Percentiles rank a stretch among this genome's conserved stretches.
These are phyloP conservation scores for Gymnopus androsaceus DNA, from an alignment of 1,284 basidiomycete genomes.

Conservation along the genomic window DNA sequence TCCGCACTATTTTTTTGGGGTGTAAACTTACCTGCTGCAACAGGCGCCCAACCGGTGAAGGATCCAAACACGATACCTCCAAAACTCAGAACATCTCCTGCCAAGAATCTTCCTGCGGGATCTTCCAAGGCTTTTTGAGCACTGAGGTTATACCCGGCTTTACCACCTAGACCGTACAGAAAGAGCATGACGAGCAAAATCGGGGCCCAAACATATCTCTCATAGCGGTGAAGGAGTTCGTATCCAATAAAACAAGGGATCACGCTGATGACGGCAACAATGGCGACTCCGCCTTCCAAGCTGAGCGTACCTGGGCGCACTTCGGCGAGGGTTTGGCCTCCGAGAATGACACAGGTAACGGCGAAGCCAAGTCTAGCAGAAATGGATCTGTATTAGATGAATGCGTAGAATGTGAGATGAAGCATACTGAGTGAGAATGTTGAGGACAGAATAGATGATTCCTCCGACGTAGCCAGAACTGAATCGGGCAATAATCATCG, in stretches of 20 bases:
- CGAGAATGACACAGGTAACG: constrained; percentile 46
- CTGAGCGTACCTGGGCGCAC: constrained; percentile 44
- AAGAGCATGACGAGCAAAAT: constrained; percentile 58
- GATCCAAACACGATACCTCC: constrained; percentile 62
- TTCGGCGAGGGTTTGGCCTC: constrained; percentile 49
- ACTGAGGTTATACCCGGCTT: constrained; percentile 50
- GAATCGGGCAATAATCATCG: constrained; percentile 59
- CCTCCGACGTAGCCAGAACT: constrained; percentile 60
- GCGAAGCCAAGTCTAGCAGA: constrained; percentile 46
- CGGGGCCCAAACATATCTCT: constrained; percentile 64
- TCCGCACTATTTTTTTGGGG: too few relatives aligned
- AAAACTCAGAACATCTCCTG: constrained; percentile 53
- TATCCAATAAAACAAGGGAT: constrained; percentile 56
- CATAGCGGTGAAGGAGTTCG: constrained; percentile 57
- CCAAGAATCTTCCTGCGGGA: constrained; percentile 41
- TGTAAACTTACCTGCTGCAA: too few relatives aligned
- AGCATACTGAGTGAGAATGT: constrained; percentile 55
- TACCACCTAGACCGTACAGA: constrained; percentile 54
- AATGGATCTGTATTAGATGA: background rate
- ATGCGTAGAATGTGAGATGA: background rate
- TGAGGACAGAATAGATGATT: constrained; percentile 57
- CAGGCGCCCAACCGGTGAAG: constrained; percentile 49
- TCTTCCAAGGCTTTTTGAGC: constrained; percentile 49
- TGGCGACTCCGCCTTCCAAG: constrained; percentile 46
- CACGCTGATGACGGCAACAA: constrained; percentile 43